Base-by-base conservation (phyloP, 305 asterid species). In the Andrographis paniculata region DNA sequence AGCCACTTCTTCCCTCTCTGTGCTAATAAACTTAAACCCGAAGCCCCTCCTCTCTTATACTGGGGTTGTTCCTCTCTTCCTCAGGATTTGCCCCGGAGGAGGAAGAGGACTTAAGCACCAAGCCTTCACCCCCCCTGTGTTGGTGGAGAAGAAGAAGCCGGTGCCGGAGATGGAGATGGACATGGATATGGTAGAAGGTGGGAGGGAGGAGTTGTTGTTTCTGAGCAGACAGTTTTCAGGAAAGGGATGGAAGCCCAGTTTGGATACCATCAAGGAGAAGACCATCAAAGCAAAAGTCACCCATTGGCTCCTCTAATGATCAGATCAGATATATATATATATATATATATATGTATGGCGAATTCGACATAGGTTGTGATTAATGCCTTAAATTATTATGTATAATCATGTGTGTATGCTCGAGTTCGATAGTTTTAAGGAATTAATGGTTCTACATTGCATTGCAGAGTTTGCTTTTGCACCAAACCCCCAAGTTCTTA, bases 201-300 rank as follows among this genome's bases (percentile, higher is more conserved):
- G 85, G 62, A 87, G 91, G 4, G 88, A 75, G 59, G n/a, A n/a
- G n/a, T n/a, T n/a, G n/a, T n/a, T n/a, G n/a, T 76, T 57, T 58
- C 56, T 87, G 56, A 73, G 84, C 73, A 60, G 84, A 63, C 91
- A 80, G 38, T 36, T 84, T 5, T 84, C 96, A 1, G 95, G 93
- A 14, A 87, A 78, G 60, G 87, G 86, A 14, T 87, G 95, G 97
- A 83, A 77, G 52, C 97, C 97, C 1, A 84, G 82, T 59, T 76
- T 84, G 75, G 93, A 87, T 50, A 71, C 97, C 3, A 84, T 87
- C 27, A 71, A 45, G 52, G 93, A 87, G 61, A 87, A 71, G 62
- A 61, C 47, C 17, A 45, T 69, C 22, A 71, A 75, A 61, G 67
- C 60, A 0, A 87, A 71, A 50, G 52, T 41, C 42, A 63, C 50